phyloP scores from a whole-genome alignment of 179 eudicot species.

The Corrigiola litoralis region DNA sequence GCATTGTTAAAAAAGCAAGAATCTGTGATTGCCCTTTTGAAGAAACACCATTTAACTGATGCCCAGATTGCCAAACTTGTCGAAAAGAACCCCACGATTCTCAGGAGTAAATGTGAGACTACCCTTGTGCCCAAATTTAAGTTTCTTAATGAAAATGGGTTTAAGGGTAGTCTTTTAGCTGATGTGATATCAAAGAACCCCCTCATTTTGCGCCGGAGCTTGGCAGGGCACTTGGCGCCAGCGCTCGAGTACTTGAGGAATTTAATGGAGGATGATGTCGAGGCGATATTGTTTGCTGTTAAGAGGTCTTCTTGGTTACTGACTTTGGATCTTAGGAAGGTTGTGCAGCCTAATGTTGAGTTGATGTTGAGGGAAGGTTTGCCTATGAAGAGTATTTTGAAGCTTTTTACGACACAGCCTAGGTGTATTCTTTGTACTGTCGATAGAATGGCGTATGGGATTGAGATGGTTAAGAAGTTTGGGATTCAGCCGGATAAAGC shows the following conservation, averaged over 20 bases:
- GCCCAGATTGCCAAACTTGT: conserved; percentile 18
- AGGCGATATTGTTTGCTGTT: not conserved
- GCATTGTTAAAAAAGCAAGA: not conserved
- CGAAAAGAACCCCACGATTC: not conserved
- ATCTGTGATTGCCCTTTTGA: conserved; percentile 21
- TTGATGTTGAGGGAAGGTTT: conserved; percentile 15
- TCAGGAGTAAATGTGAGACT: not conserved
- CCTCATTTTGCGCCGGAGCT: conserved; percentile 1
- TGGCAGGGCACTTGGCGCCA: conserved; percentile 13
- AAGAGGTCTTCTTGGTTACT: conserved; percentile 7
- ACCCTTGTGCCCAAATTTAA: conserved; percentile 23
- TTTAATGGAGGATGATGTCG: not conserved
- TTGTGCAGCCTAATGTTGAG: conserved; percentile 17
- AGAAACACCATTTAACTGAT: conserved; percentile 14
- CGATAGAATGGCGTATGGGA: not conserved
- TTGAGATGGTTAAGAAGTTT: conserved; percentile 11
- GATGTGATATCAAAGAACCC: conserved; percentile 8
- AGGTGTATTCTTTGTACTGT: conserved; percentile 1
- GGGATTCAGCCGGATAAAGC: conserved; percentile 14
- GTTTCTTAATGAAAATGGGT: conserved; percentile 17
- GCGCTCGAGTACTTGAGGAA: not conserved
- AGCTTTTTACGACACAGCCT: conserved; percentile 15
- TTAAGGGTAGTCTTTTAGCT: conserved; percentile 1
- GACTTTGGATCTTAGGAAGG: conserved; percentile 4
- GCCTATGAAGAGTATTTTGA: conserved; percentile 9